A percentile compares a stretch with the other conserved stretches of the same genome.
phyloP scores from a whole-genome alignment of 1,284 basidiomycete species.

The Sanghuangporus baumii region DNA sequence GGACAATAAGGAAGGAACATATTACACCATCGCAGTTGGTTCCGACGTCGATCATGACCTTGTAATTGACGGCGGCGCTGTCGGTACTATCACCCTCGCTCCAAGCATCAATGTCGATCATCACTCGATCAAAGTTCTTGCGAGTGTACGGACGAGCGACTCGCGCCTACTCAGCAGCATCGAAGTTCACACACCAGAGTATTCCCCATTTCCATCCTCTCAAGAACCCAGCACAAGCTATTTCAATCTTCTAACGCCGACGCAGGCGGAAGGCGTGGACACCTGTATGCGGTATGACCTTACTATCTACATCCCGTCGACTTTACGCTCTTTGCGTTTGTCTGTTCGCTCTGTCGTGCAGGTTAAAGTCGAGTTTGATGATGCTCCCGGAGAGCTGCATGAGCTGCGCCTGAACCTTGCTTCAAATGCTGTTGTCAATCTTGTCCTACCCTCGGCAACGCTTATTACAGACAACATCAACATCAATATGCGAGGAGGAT shows the following conservation, averaged over 20 bases:
- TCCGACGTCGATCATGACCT: slow-evolving; percentile 36
- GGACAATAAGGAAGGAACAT: slow-evolving; percentile 27
- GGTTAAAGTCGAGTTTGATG: slow-evolving; percentile 41
- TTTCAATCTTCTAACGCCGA: slow-evolving; percentile 32
- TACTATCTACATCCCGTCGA: slow-evolving; percentile 42
- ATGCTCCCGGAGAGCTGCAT: slow-evolving; percentile 32
- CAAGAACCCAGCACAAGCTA: slow-evolving; percentile 32
- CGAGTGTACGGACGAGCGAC: slow-evolving; percentile 41
- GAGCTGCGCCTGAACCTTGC: slow-evolving; percentile 41
- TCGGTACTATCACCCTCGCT: slow-evolving; percentile 46
- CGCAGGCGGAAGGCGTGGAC: slow-evolving; percentile 20
- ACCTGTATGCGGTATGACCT: slow-evolving; percentile 52
- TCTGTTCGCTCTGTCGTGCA: slow-evolving; percentile 37
- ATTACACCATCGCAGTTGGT: slow-evolving; percentile 36
- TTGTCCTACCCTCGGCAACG: slow-evolving; percentile 39
- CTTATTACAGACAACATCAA: slow-evolving; percentile 34
- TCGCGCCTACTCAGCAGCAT: slow-evolving; percentile 34
- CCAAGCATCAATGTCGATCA: slow-evolving; percentile 33
- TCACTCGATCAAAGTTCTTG: slow-evolving; percentile 42
- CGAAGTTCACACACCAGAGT: slow-evolving; percentile 24
- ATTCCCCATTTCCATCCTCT: slow-evolving; percentile 28
- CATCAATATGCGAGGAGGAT: slow-evolving; percentile 47
- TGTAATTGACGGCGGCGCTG: slow-evolving; percentile 40
- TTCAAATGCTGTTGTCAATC: slow-evolving; percentile 31
- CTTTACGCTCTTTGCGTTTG: slow-evolving; percentile 41